Base-by-base conservation (phyloP, 345 rosid genomes). In the Moricandia arvensis region DNA sequence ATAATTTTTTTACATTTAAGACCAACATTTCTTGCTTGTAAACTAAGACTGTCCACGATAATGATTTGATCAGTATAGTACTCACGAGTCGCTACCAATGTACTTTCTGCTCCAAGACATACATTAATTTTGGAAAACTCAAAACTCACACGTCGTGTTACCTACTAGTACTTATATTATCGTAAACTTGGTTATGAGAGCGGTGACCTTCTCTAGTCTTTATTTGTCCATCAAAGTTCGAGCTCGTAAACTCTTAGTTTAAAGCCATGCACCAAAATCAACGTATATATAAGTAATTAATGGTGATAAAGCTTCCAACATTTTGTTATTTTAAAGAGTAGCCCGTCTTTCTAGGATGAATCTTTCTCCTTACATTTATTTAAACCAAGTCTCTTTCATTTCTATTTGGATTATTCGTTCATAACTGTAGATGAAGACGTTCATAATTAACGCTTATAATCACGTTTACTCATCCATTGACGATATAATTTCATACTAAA, bases 21-120 rank as follows among this genome's bases (percentile, higher is more conserved):
- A 75, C 79, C 74, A 75, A 75, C 74, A 75, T 68, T 51, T 49
- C 64, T 75, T 68, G 79, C 79, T 75, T 75, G 63, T 53, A 29
- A 69, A 69, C 69, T 11, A 75, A 61, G 79, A 4, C 58, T 75
- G 74, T 69, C 69, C 17, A 69, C 47, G 58, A 75, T n/a, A 68
- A 75, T 61, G 69, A 69, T 57, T 75, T 68, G 74, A 21, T 21
- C 1, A 69, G 79, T 75, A 45, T 45, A 62, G 64, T 37, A 69
- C 47, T 75, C 79, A 75, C 63, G 69, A 75, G 79, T 75, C 16
- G 57, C 34, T 69, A 54, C 68, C 68, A 68, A 68, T 43, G 49
- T 43, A 43, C 2, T 5, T 13, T 43, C 49, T 43, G 73, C 64
- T 75, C 58, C 74, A 49, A 75, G 63, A 51, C 35, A 75, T 26